Evolutionary conservation across 1,139 yeast genomes (phyloP).

Genomic region (Pichia sp.): DNA sequence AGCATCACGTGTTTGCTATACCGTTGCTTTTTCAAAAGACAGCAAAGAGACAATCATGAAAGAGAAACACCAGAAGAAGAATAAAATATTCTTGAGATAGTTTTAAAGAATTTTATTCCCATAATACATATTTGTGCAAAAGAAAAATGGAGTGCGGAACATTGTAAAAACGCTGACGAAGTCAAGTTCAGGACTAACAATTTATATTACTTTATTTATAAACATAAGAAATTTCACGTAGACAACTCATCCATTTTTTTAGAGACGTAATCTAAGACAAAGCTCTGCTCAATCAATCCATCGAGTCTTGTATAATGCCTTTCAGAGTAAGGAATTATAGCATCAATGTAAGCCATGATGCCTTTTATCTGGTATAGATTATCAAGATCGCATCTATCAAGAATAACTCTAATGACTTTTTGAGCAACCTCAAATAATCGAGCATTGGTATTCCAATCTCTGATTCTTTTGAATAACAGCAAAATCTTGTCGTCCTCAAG

Average conservation of each 20-base stretch:
- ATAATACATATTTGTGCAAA: too few relatives aligned
- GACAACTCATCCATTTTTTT: constrained; percentile 61
- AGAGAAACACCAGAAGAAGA: too few relatives aligned
- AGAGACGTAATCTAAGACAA: constrained; percentile 76
- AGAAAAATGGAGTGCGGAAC: background rate
- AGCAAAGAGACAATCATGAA: too few relatives aligned
- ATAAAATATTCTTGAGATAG: too few relatives aligned
- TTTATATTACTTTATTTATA: background rate
- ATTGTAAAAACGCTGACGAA: too few relatives aligned
- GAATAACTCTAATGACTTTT: constrained; percentile 60
- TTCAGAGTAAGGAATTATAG: constrained; percentile 78
- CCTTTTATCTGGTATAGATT: constrained; percentile 64
- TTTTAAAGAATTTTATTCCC: too few relatives aligned
- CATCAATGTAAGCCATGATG: constrained; percentile 62
- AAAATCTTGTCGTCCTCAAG: constrained; percentile 60
- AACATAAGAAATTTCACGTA: constrained; percentile 10
- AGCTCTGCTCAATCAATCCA: constrained; percentile 79
- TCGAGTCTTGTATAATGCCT: constrained; percentile 78
- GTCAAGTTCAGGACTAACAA: background rate
- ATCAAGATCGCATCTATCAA: constrained; percentile 51
- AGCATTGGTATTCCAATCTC: constrained; percentile 95
- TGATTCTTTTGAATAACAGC: constrained; percentile 62
- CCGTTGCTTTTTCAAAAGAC: too few relatives aligned
- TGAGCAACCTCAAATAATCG: constrained; percentile 79
- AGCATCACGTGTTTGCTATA: background rate